Percentiles rank a stretch among this genome's conserved stretches.
Evolutionary conservation across 2,329 filamentous ascomycete species (phyloP).

Genomic region (Endothia cerciana): DNA sequence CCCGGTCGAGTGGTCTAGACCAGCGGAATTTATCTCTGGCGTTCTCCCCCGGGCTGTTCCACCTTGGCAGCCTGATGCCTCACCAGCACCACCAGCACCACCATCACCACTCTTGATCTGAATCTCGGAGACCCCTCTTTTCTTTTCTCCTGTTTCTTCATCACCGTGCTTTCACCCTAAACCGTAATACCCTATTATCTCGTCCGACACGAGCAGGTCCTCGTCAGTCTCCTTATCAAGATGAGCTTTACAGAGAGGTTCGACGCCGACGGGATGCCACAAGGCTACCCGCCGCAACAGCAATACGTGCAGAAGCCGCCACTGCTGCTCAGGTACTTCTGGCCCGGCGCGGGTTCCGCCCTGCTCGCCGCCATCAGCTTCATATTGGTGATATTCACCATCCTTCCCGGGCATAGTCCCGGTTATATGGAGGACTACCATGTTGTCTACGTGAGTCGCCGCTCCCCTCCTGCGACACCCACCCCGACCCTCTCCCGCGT

Average conservation of each 20-base stretch:
- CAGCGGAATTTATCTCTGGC: background rate
- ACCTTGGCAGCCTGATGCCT: background rate
- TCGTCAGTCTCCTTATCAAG: background rate
- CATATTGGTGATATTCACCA: conserved; percentile 41
- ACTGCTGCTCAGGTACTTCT: conserved; percentile 8
- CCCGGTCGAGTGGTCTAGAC: background rate
- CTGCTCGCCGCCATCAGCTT: conserved; percentile 41
- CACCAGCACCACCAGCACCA: background rate
- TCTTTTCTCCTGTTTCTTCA: background rate
- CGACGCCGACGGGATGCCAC: background rate
- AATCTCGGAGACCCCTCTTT: background rate
- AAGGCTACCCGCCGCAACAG: background rate
- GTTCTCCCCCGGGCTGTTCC: background rate
- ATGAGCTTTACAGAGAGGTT: conserved; percentile 7
- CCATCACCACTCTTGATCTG: background rate
- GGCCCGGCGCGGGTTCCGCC: conserved; percentile 34
- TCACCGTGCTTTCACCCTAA: background rate
- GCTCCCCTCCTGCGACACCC: background rate
- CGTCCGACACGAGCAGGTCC: conserved; percentile 6
- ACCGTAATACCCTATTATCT: background rate
- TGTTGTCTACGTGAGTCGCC: conserved; percentile 42
- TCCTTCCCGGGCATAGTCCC: conserved; percentile 44
- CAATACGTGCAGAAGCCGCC: conserved; percentile 2
- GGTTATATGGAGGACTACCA: conserved; percentile 44
- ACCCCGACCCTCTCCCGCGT: background rate